Percentiles rank a stretch among this genome's conserved stretches.
Evolutionary conservation across 2,329 filamentous ascomycete species (phyloP).

Genomic region (Trichoderma sp.): DNA sequence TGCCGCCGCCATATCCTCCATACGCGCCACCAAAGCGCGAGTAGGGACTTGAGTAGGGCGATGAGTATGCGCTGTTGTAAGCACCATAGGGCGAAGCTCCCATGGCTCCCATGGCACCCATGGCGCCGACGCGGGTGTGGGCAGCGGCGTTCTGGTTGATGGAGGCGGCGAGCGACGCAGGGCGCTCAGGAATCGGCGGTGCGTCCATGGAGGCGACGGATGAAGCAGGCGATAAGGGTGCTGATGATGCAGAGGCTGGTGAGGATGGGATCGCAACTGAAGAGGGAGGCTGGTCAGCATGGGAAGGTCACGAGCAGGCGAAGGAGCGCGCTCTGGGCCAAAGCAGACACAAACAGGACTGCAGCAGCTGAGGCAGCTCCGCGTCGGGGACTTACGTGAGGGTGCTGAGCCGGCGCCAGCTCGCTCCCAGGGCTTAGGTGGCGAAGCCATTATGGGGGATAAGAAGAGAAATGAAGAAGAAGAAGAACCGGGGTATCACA

Average conservation of each 20-base stretch:
- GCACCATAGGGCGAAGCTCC: conserved; percentile 52
- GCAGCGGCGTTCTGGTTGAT: conserved; percentile 83
- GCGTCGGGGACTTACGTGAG: conserved; percentile 1
- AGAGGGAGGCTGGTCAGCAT: conserved; percentile 29
- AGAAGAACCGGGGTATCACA: conserved; percentile 9
- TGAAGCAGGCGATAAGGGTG: conserved; percentile 29
- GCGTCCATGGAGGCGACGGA: conserved; percentile 39
- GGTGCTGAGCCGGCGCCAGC: conserved; percentile 34
- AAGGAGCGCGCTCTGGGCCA: neutral
- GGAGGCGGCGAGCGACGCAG: conserved; percentile 70
- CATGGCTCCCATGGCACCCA: conserved; percentile 31
- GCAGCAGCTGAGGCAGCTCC: neutral
- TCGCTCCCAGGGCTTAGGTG: conserved; percentile 96
- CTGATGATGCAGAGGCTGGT: conserved; percentile 39
- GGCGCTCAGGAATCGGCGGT: conserved; percentile 76
- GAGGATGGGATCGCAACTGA: conserved; percentile 32
- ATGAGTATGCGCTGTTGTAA: conserved; percentile 38
- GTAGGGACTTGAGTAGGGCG: conserved; percentile 42
- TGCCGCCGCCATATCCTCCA: conserved; percentile 34
- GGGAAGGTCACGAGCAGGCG: conserved; percentile 23
- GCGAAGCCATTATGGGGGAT: conserved; percentile 60
- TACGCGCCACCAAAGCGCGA: conserved; percentile 43
- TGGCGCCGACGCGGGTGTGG: conserved; percentile 57
- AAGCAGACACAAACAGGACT: neutral
- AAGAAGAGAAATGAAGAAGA: neutral